Evolutionary conservation across 129 eudicot species (phyloP).

Genomic region (Pseudognaphalium luteoalbum): DNA sequence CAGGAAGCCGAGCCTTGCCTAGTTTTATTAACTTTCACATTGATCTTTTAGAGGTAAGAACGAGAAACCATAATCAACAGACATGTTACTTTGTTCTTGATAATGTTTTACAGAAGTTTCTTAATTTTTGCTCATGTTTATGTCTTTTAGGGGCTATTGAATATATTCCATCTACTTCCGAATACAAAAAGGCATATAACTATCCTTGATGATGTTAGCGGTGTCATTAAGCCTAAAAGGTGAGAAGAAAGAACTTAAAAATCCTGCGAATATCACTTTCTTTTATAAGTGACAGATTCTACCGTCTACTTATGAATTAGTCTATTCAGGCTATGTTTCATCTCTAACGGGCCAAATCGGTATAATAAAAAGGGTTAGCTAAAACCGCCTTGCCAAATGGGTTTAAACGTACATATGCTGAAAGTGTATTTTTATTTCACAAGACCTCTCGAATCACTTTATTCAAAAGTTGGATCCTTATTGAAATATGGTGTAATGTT

Average conservation of each 20-base stretch:
- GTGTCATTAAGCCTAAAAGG: slow-evolving; percentile 84
- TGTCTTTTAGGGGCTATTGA: slow-evolving; percentile 46
- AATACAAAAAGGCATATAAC: slow-evolving; percentile 58
- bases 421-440: no score
- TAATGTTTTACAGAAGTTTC: neutral
- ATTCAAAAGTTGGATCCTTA: no score
- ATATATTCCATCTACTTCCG: slow-evolving; percentile 51
- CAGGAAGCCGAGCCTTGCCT: slow-evolving; percentile 78
- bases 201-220: slow-evolving; percentile 76
- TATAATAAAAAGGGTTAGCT: no score
- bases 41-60: slow-evolving; percentile 53
- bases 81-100: neutral
- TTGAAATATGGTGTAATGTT: no score
- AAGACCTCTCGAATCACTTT: no score
- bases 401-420: neutral
- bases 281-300: neutral
- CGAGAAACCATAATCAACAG: neutral
- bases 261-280: neutral
- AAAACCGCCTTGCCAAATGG: neutral
- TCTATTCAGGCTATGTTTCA: neutral
- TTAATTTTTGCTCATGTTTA: slow-evolving; percentile 16
- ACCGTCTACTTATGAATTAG: neutral
- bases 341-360: neutral
- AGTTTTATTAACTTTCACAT: slow-evolving; percentile 57
- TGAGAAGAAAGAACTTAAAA: slow-evolving; percentile 28